Evolutionary conservation across 305 asterid genomes (phyloP).

Genomic region (Solanum hybrid): DNA sequence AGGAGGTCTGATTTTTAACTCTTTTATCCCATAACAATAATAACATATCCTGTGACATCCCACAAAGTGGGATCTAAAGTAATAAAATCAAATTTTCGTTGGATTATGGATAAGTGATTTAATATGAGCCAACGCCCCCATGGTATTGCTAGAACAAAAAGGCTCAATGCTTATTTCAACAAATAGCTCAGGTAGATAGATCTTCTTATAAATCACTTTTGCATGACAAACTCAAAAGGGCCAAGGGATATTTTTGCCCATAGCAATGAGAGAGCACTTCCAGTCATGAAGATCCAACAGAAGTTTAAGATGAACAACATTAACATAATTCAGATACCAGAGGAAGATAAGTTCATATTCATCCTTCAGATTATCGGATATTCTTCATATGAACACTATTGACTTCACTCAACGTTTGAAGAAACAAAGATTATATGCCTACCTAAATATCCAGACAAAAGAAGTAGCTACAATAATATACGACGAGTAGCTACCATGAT

Average conservation of each 20-base stretch:
- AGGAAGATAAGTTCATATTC: not conserved
- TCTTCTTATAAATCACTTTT: not conserved
- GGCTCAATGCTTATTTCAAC: not conserved
- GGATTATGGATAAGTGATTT: not conserved
- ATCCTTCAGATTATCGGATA: not conserved
- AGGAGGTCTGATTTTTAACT: not conserved
- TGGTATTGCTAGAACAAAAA: not conserved
- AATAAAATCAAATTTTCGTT: not conserved
- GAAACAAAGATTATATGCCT: not conserved
- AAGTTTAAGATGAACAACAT: not conserved
- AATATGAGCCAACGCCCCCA: not conserved
- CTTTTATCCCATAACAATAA: not conserved
- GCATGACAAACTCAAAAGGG: not conserved
- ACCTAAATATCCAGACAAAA: not conserved
- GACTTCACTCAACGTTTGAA: not conserved
- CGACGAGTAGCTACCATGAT: not conserved
- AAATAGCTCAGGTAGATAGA: not conserved
- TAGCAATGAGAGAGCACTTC: not conserved
- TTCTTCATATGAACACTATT: not conserved
- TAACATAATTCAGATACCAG: not conserved
- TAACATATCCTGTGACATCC: not conserved
- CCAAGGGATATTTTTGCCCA: not conserved
- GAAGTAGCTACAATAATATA: not conserved
- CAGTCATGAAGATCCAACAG: not conserved
- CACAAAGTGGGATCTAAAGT: not conserved